Evolutionary conservation across 495 filamentous ascomycete genomes (phyloP).

Genomic region (Neurospora sp.): DNA sequence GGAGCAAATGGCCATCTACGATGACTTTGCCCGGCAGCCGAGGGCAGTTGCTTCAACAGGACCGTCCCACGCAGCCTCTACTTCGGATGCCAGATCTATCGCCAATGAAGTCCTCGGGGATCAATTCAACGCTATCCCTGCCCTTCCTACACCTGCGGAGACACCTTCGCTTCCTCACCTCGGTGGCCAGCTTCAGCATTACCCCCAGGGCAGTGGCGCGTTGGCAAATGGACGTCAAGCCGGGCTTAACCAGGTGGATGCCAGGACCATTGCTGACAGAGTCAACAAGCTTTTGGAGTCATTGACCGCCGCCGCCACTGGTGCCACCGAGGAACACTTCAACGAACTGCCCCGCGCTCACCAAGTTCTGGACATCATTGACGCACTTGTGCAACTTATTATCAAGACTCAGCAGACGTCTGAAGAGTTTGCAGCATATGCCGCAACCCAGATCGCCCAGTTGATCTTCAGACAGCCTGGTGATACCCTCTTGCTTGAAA

Average conservation of each 20-base stretch:
- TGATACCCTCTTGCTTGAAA: conserved; percentile 63
- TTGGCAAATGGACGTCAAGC: conserved; percentile 39
- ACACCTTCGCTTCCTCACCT: conserved; percentile 64
- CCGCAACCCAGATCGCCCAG: conserved; percentile 60
- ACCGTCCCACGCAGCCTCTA: conserved; percentile 34
- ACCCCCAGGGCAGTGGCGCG: conserved; percentile 44
- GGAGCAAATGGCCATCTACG: conserved; percentile 91
- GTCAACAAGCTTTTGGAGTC: conserved; percentile 62
- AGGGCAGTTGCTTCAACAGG: conserved; percentile 38
- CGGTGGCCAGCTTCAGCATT: conserved; percentile 50
- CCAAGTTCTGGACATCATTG: conserved; percentile 53
- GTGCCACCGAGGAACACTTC: conserved; percentile 59
- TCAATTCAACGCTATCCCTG: conserved; percentile 65
- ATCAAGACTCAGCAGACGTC: conserved; percentile 46
- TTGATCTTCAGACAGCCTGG: conserved; percentile 48
- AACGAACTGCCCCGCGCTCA: conserved; percentile 56
- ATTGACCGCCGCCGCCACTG: conserved; percentile 52
- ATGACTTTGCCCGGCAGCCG: conserved; percentile 81
- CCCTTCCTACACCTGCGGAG: conserved; percentile 69
- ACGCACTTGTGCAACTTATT: conserved; percentile 41
- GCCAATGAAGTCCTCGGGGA: conserved; percentile 73
- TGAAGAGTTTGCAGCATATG: conserved; percentile 57
- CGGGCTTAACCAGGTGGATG: conserved; percentile 57
- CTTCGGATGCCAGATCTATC: conserved; percentile 42
- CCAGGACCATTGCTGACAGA: conserved; percentile 49